Conservation (phyloP, 768 basidiomycete species). For the Psilocybe tampanensis region DNA sequence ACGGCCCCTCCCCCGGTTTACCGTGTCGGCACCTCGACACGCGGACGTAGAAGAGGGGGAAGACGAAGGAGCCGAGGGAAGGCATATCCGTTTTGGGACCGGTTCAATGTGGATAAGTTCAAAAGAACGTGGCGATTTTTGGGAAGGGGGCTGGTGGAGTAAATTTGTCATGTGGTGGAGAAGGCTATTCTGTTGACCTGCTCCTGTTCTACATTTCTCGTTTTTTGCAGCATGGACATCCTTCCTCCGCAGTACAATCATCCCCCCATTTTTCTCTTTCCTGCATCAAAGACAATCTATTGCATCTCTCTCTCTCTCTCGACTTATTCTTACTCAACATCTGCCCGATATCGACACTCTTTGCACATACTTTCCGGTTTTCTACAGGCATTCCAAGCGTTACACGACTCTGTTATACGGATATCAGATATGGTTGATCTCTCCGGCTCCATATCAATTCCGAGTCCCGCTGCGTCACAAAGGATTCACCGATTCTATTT, state of each 20-base stretch:
- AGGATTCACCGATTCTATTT: conserved; percentile 2
- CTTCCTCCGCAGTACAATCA: conserved; percentile 5
- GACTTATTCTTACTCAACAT: conserved; percentile 17
- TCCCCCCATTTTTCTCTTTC: conserved; percentile 11
- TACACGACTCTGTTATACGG: too few relatives aligned
- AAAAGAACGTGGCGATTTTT: conserved; percentile 60
- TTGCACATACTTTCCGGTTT: conserved; percentile 16
- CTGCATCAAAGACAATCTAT: conserved; percentile 15
- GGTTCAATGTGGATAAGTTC: conserved; percentile 80
- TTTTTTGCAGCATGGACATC: conserved; percentile 16
- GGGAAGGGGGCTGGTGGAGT: conserved; percentile 81
- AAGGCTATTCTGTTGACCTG: conserved; percentile 65
- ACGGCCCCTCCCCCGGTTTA: conserved; percentile 74
- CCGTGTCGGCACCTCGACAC: conserved; percentile 37
- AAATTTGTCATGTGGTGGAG: conserved; percentile 81
- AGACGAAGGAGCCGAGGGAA: conserved; percentile 53
- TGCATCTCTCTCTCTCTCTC: conserved; percentile 16
- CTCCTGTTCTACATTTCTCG: conserved; percentile 14
- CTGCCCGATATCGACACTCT: conserved; percentile 13
- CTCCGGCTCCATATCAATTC: background rate
- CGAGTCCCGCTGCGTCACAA: conserved; percentile 2
- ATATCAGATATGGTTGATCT: background rate
- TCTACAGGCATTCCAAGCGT: background rate
- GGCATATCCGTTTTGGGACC: conserved; percentile 75
- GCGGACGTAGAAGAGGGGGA: conserved; percentile 74